These are phyloP conservation scores for Kodamaea alishanica DNA, from an alignment of 1,139 yeast genomes.

Conservation along the genomic window DNA sequence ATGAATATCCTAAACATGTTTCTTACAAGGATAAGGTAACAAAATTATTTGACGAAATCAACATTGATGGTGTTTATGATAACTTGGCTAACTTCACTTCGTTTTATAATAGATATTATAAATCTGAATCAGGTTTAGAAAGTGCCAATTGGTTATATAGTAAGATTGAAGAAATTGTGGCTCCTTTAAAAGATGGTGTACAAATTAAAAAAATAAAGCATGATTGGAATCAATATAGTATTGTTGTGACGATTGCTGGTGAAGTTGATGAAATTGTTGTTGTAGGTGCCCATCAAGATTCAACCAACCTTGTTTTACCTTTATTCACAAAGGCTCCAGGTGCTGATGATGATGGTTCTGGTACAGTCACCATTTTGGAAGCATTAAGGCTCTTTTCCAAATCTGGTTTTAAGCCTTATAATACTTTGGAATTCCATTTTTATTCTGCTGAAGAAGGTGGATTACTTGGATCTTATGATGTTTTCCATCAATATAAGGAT, in stretches of 20 bases:
- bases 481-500: slow-evolving; percentile 55
- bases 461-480: slow-evolving; percentile 77
- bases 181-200: slow-evolving; percentile 34
- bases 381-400: slow-evolving; percentile 56
- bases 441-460: slow-evolving; percentile 97
- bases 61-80: slow-evolving; percentile 44
- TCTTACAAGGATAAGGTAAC: slow-evolving; percentile 39
- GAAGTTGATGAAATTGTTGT: slow-evolving; percentile 46
- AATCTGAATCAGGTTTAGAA: slow-evolving; percentile 63
- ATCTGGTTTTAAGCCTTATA: slow-evolving; percentile 51
- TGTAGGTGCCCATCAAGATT: slow-evolving; percentile 89
- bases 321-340: slow-evolving; percentile 77
- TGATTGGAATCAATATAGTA: slow-evolving; percentile 46
- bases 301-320: slow-evolving; percentile 75
- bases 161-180: slow-evolving; percentile 41
- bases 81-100: slow-evolving; percentile 63
- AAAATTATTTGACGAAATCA: slow-evolving; percentile 37
- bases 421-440: slow-evolving; percentile 88
- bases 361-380: slow-evolving; percentile 76
- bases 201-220: slow-evolving; percentile 31
- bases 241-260: slow-evolving; percentile 43
- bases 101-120: slow-evolving; percentile 79
- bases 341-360: slow-evolving; percentile 94
- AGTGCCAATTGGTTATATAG: slow-evolving; percentile 70
- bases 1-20: slow-evolving; percentile 53